phyloP scores from a whole-genome alignment of 2,329 filamentous ascomycete genomes.

The Zymoseptoria ardabiliae region DNA sequence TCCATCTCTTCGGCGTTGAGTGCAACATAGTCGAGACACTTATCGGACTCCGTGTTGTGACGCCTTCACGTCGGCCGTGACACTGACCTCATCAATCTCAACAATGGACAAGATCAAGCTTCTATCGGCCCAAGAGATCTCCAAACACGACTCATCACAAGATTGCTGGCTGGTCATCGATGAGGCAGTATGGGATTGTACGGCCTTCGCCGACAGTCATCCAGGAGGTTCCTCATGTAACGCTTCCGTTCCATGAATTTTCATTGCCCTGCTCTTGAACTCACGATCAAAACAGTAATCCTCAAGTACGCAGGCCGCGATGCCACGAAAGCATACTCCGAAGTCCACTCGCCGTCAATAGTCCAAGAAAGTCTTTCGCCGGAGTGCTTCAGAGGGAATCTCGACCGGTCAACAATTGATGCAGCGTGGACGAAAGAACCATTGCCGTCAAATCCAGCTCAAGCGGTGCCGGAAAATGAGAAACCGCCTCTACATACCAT shows the following conservation, averaged over 20 bases:
- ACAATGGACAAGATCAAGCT: slow-evolving; percentile 14
- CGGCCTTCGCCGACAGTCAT: slow-evolving; percentile 53
- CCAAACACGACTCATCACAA: slow-evolving; percentile 14
- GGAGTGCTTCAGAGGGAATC: slow-evolving; percentile 31
- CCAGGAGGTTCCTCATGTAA: slow-evolving; percentile 47
- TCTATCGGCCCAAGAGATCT: slow-evolving; percentile 12
- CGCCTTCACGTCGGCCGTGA: neutral
- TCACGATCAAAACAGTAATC: slow-evolving; percentile 33
- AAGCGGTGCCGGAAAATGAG: slow-evolving; percentile 17
- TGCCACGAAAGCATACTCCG: slow-evolving; percentile 47
- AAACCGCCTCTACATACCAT: slow-evolving; percentile 41
- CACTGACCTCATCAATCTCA: neutral
- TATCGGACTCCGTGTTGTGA: too few relatives aligned
- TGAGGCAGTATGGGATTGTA: slow-evolving; percentile 58
- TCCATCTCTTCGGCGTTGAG: too few relatives aligned
- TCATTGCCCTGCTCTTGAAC: slow-evolving; percentile 8
- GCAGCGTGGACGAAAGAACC: slow-evolving; percentile 7
- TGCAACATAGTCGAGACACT: too few relatives aligned
- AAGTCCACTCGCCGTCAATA: slow-evolving; percentile 41
- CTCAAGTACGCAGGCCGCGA: slow-evolving; percentile 45
- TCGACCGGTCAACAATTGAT: slow-evolving; percentile 22
- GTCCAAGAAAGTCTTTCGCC: slow-evolving; percentile 35
- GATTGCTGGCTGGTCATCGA: slow-evolving; percentile 59
- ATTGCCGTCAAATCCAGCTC: slow-evolving; percentile 7
- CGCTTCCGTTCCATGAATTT: slow-evolving; percentile 18